Evolutionary conservation across 176 grass and related monocot species (phyloP).

Genomic region (bread wheat (Triticum aestivum)): IWGSC_CS_RefSeq_v2.1 NC_057798.1:247375655-247376154

Average conservation of each 20-base stretch:
- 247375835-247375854: neutral
- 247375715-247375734: slow-evolving; percentile 15
- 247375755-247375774: slow-evolving; percentile 26
- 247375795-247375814: neutral
- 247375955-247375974: slow-evolving; percentile 7
- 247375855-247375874: slow-evolving; percentile 10
- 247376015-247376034: slow-evolving; percentile 19
- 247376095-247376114: too few relatives aligned
- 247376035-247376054: slow-evolving; percentile 66
- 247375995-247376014: neutral
- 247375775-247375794: slow-evolving; percentile 1
- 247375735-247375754: slow-evolving; percentile 28
- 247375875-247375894: neutral
- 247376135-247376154: neutral
- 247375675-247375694: slow-evolving; percentile 13
- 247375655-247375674: slow-evolving; percentile 37
- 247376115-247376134: too few relatives aligned
- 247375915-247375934: neutral
- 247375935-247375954: neutral
- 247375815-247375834: neutral
- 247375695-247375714: neutral
- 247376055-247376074: slow-evolving; percentile 28
- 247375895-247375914: neutral
- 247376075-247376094: neutral
- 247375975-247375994: neutral